Conservation (phyloP, 257 asterid species). For the Forsythia suspensa region DNA sequence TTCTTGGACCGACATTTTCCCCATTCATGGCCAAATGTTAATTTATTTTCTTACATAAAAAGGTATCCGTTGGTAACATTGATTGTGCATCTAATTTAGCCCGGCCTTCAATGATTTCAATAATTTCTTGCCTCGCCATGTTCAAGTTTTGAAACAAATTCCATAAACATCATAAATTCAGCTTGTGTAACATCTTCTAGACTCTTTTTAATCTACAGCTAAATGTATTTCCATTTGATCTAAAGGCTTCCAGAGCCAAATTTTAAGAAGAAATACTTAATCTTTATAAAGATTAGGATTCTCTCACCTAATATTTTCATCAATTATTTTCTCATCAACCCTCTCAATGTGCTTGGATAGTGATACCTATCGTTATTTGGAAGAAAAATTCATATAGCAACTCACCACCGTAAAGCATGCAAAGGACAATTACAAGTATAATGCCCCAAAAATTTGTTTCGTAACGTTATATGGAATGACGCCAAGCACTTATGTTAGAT, state of each 20-base stretch:
- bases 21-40: background rate
- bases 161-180: slow-evolving; percentile 90
- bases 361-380: too few species aligned
- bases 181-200: slow-evolving; percentile 92
- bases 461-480: too few species aligned
- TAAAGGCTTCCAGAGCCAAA: slow-evolving; percentile 77
- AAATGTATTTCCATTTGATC: slow-evolving; percentile 95
- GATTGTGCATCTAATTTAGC: slow-evolving; percentile 86
- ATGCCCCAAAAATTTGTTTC: too few species aligned
- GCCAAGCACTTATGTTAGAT: too few species aligned
- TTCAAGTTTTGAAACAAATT: slow-evolving; percentile 68
- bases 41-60: too few species aligned
- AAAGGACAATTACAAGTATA: too few species aligned
- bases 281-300: slow-evolving; percentile 71
- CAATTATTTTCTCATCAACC: slow-evolving; percentile 77
- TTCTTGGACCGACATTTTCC: background rate
- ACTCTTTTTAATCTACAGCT: slow-evolving; percentile 78
- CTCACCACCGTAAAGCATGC: too few species aligned
- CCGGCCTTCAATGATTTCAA: slow-evolving; percentile 84
- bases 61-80: slow-evolving; percentile 33
- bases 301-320: slow-evolving; percentile 85
- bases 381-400: too few species aligned
- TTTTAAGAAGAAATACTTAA: slow-evolving; percentile 84
- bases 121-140: slow-evolving; percentile 78
- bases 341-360: slow-evolving; percentile 91